phyloP scores from a whole-genome alignment of 192 early-diverging fungal species.

The Chytriomyces confervae region DNA sequence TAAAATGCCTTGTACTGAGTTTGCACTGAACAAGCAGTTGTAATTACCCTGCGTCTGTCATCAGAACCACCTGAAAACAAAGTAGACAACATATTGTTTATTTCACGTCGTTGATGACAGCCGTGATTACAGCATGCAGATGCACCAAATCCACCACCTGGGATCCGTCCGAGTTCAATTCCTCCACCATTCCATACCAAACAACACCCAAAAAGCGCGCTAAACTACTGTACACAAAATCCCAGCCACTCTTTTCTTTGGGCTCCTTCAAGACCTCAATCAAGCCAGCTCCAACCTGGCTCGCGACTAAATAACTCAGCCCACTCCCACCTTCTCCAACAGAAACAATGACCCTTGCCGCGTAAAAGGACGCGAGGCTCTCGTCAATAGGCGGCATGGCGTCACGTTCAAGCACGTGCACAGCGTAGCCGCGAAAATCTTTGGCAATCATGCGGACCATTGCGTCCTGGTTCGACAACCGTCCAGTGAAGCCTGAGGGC shows the following conservation, averaged over 20 bases:
- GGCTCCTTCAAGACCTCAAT: conserved; percentile 17
- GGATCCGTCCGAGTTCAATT: not conserved
- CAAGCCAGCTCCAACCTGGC: not conserved
- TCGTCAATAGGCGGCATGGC: conserved; percentile 1
- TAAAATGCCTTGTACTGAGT: not conserved
- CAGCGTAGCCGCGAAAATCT: conserved; percentile 13
- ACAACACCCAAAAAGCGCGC: conserved; percentile 11
- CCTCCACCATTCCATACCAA: conserved; percentile 24
- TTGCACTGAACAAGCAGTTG: no score
- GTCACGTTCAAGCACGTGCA: not conserved
- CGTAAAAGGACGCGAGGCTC: not conserved
- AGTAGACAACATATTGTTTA: not conserved
- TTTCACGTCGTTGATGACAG: conserved; percentile 14
- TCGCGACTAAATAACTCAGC: conserved; percentile 22
- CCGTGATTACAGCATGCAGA: conserved; percentile 15
- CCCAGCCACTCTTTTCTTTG: not conserved
- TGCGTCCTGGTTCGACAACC: conserved; percentile 13
- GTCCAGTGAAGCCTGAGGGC: not conserved
- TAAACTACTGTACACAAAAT: not conserved
- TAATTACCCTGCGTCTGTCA: no score
- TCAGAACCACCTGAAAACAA: no score
- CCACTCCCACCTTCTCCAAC: not conserved
- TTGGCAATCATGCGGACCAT: conserved; percentile 10
- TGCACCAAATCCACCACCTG: conserved; percentile 18
- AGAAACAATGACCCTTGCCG: not conserved